Conservation (phyloP, 1,139 yeast genomes). For the Geotrichum europaeum region DNA sequence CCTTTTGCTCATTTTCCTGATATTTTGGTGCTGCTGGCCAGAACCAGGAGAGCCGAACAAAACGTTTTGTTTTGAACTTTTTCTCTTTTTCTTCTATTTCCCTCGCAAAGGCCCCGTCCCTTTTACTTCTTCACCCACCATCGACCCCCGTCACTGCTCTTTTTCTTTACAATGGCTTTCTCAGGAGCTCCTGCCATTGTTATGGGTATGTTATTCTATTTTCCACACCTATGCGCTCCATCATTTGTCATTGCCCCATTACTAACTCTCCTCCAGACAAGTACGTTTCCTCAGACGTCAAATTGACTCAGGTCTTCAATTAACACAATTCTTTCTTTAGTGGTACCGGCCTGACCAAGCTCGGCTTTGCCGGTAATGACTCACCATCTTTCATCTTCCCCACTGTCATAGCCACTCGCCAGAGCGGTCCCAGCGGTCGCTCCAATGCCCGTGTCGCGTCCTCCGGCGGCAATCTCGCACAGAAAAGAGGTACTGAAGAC, state of each 20-base stretch:
- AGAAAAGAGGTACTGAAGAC: slow-evolving; percentile 89
- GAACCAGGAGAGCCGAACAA: background rate
- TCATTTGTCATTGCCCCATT: background rate
- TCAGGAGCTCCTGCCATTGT: slow-evolving; percentile 72
- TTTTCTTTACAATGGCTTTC: slow-evolving; percentile 26
- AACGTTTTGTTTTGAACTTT: background rate
- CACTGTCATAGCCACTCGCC: slow-evolving; percentile 89
- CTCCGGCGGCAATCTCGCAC: slow-evolving; percentile 43
- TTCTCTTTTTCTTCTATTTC: background rate
- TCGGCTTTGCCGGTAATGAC: slow-evolving; percentile 98
- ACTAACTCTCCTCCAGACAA: slow-evolving; percentile 20
- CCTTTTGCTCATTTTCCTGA: background rate
- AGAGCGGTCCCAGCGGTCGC: slow-evolving; percentile 34
- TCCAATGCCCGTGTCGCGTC: slow-evolving; percentile 33
- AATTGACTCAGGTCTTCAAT: background rate
- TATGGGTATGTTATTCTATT: slow-evolving; percentile 57
- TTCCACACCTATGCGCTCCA: background rate
- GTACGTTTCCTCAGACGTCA: slow-evolving; percentile 18
- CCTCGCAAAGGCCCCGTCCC: background rate
- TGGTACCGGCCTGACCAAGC: slow-evolving; percentile 96
- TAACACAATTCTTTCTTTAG: slow-evolving; percentile 35
- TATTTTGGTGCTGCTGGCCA: background rate
- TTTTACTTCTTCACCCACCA: background rate
- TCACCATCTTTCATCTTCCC: slow-evolving; percentile 97
- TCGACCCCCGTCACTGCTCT: background rate